Percentiles rank a stretch among this genome's conserved stretches.
Conservation (phyloP, 2,329 filamentous ascomycete species). For the Rhynchosporium agropyri region DNA sequence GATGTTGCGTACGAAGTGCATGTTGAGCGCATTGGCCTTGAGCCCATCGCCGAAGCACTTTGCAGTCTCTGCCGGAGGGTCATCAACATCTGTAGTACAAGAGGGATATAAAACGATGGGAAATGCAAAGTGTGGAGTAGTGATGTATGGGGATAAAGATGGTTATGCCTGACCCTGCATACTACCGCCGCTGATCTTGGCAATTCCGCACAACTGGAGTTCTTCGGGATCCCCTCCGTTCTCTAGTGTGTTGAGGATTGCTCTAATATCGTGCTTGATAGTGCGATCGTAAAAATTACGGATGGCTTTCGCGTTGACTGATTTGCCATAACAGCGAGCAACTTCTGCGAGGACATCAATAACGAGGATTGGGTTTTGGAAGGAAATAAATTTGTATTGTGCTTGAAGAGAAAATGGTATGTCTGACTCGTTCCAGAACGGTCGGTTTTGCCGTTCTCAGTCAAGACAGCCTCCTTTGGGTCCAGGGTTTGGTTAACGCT, state of each 20-base stretch:
- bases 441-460: slow-evolving; percentile 18
- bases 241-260: slow-evolving; percentile 19
- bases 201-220: slow-evolving; percentile 18
- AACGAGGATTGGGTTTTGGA: background rate
- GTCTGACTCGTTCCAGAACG: slow-evolving; percentile 1
- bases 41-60: slow-evolving; percentile 25
- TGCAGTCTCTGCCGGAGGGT: slow-evolving; percentile 19
- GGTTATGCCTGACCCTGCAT: slow-evolving; percentile 17
- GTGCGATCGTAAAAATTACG: slow-evolving; percentile 18
- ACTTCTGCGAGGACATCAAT: slow-evolving; percentile 28
- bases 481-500: slow-evolving; percentile 16
- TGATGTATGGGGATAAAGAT: background rate
- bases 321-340: slow-evolving; percentile 26
- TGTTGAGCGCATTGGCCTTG: slow-evolving; percentile 23
- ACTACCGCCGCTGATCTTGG: slow-evolving; percentile 17
- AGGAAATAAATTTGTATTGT: slow-evolving; percentile 23
- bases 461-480: slow-evolving; percentile 21
- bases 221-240: slow-evolving; percentile 24
- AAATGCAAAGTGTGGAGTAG: background rate
- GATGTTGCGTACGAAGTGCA: slow-evolving; percentile 39
- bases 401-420: background rate
- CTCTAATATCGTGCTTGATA: slow-evolving; percentile 23
- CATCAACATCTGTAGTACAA: slow-evolving; percentile 8
- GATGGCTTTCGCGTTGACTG: slow-evolving; percentile 20
- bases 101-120: background rate